Percentiles rank a stretch among this genome's conserved stretches.
phyloP scores from a whole-genome alignment of 2,329 filamentous ascomycete genomes.

The Claviceps lovelessii region DNA sequence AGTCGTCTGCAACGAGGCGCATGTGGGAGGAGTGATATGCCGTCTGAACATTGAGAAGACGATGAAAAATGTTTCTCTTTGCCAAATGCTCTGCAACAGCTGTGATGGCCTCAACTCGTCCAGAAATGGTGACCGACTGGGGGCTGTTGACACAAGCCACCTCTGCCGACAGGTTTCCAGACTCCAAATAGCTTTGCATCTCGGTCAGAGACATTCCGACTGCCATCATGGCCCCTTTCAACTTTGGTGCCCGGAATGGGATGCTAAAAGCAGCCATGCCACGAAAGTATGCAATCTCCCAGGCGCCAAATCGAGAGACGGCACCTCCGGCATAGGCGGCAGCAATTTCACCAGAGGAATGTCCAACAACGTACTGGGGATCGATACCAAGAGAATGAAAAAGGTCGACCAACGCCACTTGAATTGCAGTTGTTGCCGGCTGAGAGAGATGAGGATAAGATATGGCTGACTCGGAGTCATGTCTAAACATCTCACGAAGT shows the following conservation, averaged over 20 bases:
- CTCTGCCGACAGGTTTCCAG: constrained; percentile 12
- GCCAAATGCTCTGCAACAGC: constrained; percentile 19
- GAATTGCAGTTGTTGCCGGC: constrained; percentile 27
- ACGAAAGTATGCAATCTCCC: constrained; percentile 28
- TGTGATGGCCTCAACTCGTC: constrained; percentile 18
- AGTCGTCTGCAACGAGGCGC: constrained; percentile 23
- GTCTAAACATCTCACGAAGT: constrained; percentile 21
- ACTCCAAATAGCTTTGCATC: constrained; percentile 14
- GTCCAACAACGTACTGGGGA: constrained; percentile 25
- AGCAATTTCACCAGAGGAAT: constrained; percentile 34
- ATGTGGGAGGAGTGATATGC: constrained; percentile 34
- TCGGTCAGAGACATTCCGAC: constrained; percentile 20
- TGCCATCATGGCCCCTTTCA: constrained; percentile 28
- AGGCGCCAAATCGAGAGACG: constrained; percentile 23
- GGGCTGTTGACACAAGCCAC: constrained; percentile 33
- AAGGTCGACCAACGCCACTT: constrained; percentile 28
- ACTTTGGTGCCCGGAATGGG: constrained; percentile 10
- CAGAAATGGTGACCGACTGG: constrained; percentile 29
- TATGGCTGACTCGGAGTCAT: constrained; percentile 14
- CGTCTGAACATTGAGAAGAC: constrained; percentile 21
- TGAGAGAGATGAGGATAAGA: constrained; percentile 24
- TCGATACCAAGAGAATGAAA: constrained; percentile 19
- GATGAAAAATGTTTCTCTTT: constrained; percentile 18
- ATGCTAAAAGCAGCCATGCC: constrained; percentile 22
- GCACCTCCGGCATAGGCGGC: constrained; percentile 27